Base-by-base conservation (phyloP, 2,329 filamentous ascomycete genomes). In the Diaporthe nobilis region DNA sequence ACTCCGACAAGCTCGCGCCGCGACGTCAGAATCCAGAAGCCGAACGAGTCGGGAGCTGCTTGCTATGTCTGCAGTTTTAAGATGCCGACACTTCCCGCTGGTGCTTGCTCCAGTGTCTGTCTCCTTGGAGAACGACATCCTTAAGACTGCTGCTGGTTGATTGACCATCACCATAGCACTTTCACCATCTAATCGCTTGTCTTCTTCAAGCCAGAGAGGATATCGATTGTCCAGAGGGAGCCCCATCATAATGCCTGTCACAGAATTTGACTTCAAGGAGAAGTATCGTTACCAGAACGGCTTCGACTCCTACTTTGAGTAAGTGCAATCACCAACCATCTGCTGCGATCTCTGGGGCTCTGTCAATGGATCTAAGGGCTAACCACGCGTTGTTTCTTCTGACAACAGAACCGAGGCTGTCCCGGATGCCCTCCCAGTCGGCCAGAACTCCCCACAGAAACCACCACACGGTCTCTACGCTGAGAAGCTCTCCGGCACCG, bases 391-490 rank as follows among this genome's bases (percentile, higher is more conserved):
- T 31, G 25, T 15, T 65, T 65, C 55, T 20, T 51, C 55, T 71
- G 10, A 55, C 42, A 20, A 71, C 80, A 96, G 94, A 82, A 91
- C 93, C 58, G 94, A 97, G 87, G 94, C 94, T 60, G 87, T 96
- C 74, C 87, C 92, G 22, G 93, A 92, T 25, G 92, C 95, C 7
- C 87, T 96, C 7, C 94, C 95, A 12, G 82, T 95, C 75, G 94
- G 90, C 68, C 90, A 92, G 57, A 98, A 97, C 87, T 95, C 94
- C 3, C 95, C 95, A 0, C 95, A 97, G 82, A 95, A 95, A 81
- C 92, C 92, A 0, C 89, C 94, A 0, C 91, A 92, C 78, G 95
- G 94, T 0, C 91, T 98, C 39, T 97, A 97, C 85, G 92, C 94
- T 39, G 95, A 98, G 85, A 94, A 94, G 86, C 88, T 94, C 58